Base-by-base conservation (phyloP, 2,329 filamentous ascomycete species). In the Aspergillus sclerotialis region DNA sequence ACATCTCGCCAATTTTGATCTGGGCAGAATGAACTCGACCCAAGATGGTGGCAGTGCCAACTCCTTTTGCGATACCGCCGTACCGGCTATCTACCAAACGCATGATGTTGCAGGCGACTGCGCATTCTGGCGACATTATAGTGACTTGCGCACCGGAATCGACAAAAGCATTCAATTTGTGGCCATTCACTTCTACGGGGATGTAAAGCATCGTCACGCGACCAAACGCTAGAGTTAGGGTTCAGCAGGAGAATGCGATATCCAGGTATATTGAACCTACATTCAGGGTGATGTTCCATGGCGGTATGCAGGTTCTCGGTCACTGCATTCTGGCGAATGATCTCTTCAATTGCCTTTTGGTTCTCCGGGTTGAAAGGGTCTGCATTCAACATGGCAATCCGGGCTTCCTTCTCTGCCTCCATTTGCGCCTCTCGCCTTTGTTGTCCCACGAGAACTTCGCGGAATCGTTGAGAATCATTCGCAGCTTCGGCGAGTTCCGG, bases 131-230 rank as follows among this genome's bases (percentile, higher is more conserved):
- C 4, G 90, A 96, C 92, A 98, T 98, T 68, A 98, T 95, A 33
- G 92, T 98, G 16, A 90, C 88, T 66, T 98, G 92, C 15, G 92
- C 92, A 41, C 92, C 92, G 2, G 92, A 96, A 61, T 98, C 92
- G 40, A 98, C 92, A 48, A 98, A 83, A 3, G 90, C 92, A 68
- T 95, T 96, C 51, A 98, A 82, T 38, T 84, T 85, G 49, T 86
- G 76, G 9, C 85, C 83, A 61, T 98, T 98, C 50, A 98, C 92
- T 59, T 93, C 85, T 41, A 94, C 89, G 55, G 93, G 81, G 48
- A 96, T 84, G 63, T 98, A 98, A 30, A 98, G 77, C 81, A 98
- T 92, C 49, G 90, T 88, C 26, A 98, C 92, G 49, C 84, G 78
- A 35, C 87, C 92, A 56, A 98, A 98, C 17, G 92, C 89, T 94